Conservation (phyloP, 768 basidiomycete genomes). For the Mycena polygramma region DNA sequence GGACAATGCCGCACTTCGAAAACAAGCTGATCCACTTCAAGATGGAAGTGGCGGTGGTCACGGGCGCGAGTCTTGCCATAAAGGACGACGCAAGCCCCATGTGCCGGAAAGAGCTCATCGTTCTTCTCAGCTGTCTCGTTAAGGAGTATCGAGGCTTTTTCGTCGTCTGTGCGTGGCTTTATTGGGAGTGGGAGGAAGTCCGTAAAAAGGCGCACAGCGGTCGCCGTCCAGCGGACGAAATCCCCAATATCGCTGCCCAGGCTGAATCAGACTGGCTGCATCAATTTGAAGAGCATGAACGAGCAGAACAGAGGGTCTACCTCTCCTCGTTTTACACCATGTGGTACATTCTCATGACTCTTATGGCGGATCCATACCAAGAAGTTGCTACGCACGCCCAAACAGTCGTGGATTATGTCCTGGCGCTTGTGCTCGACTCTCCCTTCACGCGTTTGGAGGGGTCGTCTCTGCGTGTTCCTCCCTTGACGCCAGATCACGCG, state of each 20-base stretch:
- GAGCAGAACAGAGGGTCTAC: constrained; percentile 85
- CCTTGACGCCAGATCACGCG: constrained; percentile 57
- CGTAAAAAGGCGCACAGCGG: constrained; percentile 59
- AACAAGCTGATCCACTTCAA: constrained; percentile 81
- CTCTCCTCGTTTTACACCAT: constrained; percentile 96
- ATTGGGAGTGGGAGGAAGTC: constrained; percentile 86
- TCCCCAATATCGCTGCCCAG: constrained; percentile 61
- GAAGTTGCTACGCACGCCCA: constrained; percentile 94
- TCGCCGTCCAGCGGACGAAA: constrained; percentile 64
- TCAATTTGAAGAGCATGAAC: constrained; percentile 73
- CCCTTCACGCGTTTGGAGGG: constrained; percentile 84
- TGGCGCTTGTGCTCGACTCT: constrained; percentile 90
- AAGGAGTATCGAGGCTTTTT: constrained; percentile 98
- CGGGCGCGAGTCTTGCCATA: constrained; percentile 87
- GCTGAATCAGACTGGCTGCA: constrained; percentile 87
- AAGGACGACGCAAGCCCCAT: constrained; percentile 97
- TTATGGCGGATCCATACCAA: constrained; percentile 92
- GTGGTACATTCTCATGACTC: constrained; percentile 87
- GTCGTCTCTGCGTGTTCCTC: constrained; percentile 70
- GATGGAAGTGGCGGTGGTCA: constrained; percentile 93
- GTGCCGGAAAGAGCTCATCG: constrained; percentile 93
- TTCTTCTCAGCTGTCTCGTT: constrained; percentile 92
- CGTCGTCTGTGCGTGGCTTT: constrained; percentile 95
- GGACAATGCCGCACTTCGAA: constrained; percentile 81
- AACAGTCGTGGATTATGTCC: constrained; percentile 92